A percentile compares a stretch with the other conserved stretches of the same genome.
Evolutionary conservation across 164 flowering plant species (phyloP).

Genomic region (Tetracentron sinense): DNA sequence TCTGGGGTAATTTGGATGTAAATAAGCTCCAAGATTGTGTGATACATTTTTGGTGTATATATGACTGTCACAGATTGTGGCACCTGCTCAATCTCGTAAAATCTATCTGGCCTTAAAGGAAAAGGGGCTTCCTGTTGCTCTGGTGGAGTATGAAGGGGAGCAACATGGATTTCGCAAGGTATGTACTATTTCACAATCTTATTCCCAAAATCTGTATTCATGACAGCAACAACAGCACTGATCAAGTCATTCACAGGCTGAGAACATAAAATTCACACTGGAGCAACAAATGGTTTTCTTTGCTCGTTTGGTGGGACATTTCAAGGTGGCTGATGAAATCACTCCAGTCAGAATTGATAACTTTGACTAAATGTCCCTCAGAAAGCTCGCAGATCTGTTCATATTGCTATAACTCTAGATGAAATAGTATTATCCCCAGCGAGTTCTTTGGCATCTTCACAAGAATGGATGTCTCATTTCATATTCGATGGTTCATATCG

Average conservation of each 20-base stretch:
- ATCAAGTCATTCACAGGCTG: conserved; percentile 53
- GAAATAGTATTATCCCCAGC: too few species aligned
- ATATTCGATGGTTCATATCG: too few species aligned
- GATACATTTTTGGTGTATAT: background rate
- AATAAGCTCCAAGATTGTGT: background rate
- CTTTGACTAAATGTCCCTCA: conserved; percentile 51
- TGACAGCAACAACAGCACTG: background rate
- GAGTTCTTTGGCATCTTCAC: too few species aligned
- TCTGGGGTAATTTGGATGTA: background rate
- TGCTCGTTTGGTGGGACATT: conserved; percentile 79
- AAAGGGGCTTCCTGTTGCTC: conserved; percentile 90
- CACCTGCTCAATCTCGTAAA: conserved; percentile 79
- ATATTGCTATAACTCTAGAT: too few species aligned
- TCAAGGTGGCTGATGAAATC: conserved; percentile 80
- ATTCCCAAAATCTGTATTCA: background rate
- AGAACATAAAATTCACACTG: conserved; percentile 81
- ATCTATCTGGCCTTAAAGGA: conserved; percentile 79
- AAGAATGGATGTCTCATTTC: too few species aligned
- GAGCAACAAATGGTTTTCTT: conserved; percentile 97
- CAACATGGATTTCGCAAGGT: conserved; percentile 98
- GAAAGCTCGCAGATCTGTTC: too few species aligned
- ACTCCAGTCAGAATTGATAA: conserved; percentile 74
- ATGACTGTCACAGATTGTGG: conserved; percentile 54
- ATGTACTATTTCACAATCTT: conserved; percentile 6
- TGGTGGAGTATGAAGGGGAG: conserved; percentile 93